phyloP scores from a whole-genome alignment of 768 basidiomycete species.

The Clavaria fumosa region DNA sequence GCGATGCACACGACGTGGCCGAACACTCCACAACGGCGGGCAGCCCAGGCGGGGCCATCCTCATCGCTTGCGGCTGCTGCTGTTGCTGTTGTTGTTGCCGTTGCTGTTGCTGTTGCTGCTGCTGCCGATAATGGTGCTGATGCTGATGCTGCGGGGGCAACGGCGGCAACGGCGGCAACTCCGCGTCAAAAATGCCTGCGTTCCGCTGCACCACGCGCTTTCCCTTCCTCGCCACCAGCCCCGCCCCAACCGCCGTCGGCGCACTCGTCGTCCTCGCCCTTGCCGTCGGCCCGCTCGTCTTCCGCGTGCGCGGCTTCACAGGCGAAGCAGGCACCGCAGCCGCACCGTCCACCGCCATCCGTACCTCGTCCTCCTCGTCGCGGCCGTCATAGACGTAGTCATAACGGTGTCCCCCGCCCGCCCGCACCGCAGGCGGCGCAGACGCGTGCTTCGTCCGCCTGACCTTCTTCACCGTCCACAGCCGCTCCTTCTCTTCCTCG shows the following conservation, averaged over 20 bases:
- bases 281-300: neutral
- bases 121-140: too few species aligned
- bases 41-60: too few species aligned
- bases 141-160: too few species aligned
- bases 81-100: conserved; percentile 10
- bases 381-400: too few species aligned
- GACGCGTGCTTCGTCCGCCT: conserved; percentile 41
- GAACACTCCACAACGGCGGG: too few species aligned
- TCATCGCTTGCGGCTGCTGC: too few species aligned
- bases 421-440: conserved; percentile 9
- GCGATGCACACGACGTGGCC: too few species aligned
- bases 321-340: neutral
- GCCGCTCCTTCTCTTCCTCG: conserved; percentile 58
- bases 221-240: neutral
- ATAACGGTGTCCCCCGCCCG: too few species aligned
- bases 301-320: neutral
- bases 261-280: neutral
- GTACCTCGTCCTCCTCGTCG: too few species aligned
- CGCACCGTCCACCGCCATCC: neutral
- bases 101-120: conserved; percentile 1
- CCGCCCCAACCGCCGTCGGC: neutral
- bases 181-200: conserved; percentile 52
- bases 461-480: conserved; percentile 33
- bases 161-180: too few species aligned
- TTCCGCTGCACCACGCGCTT: conserved; percentile 36